These are phyloP conservation scores for Mrakiaceae sp. DNA, from an alignment of 1,284 basidiomycete species.

Conservation along the genomic window DNA sequence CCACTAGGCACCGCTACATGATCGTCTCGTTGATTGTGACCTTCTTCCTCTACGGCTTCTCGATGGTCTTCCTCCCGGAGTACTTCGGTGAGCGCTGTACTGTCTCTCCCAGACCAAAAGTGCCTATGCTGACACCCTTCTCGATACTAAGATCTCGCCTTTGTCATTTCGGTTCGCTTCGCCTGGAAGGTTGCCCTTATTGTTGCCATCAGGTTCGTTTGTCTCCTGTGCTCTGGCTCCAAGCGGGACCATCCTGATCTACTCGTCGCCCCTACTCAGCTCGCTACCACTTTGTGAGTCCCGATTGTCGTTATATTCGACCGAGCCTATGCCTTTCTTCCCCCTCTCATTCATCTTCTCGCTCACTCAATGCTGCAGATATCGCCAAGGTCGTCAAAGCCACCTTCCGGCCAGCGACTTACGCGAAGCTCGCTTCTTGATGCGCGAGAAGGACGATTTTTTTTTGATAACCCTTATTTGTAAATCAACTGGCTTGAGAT, in stretches of 20 bases:
- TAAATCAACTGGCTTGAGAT: too few species aligned
- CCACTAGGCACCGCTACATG: conserved; percentile 88
- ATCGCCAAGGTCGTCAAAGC: conserved; percentile 78
- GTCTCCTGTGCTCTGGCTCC: neutral
- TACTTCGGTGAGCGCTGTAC: conserved; percentile 69
- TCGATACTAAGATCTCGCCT: conserved; percentile 59
- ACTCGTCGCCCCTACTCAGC: neutral
- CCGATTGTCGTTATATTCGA: neutral
- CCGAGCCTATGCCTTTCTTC: conserved; percentile 67
- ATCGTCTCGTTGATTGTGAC: conserved; percentile 83
- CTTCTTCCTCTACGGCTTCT: conserved; percentile 75
- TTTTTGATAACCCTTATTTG: too few species aligned
- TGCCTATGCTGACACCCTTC: conserved; percentile 1
- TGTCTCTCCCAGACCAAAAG: neutral
- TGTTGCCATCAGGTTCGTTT: conserved; percentile 57
- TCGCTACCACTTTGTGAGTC: neutral
- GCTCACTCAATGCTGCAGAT: conserved; percentile 25
- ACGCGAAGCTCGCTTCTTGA: conserved; percentile 58
- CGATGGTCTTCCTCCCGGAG: conserved; percentile 87
- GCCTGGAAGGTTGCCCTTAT: conserved; percentile 94
- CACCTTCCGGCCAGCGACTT: conserved; percentile 82
- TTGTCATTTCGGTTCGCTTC: conserved; percentile 79
- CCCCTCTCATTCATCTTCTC: too few species aligned
- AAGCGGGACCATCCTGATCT: conserved; percentile 8
- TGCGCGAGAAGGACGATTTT: too few species aligned